phyloP scores from a whole-genome alignment of 768 basidiomycete genomes.

The Astraeus odoratus region DNA sequence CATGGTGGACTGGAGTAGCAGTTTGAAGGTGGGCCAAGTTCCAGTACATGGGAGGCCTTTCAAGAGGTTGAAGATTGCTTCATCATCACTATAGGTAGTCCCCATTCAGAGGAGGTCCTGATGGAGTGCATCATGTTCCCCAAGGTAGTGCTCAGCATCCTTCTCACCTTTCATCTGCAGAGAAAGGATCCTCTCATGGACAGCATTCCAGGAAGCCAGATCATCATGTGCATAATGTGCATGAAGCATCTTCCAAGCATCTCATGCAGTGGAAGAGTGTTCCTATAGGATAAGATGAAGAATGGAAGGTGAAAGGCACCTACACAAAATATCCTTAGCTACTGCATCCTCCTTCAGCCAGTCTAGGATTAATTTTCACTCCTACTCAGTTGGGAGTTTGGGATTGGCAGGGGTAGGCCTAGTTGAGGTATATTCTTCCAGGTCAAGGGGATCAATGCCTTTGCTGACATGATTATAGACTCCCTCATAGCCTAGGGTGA shows the following conservation, averaged over 20 bases:
- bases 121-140: neutral
- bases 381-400: neutral
- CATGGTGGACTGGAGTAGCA: neutral
- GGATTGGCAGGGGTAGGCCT: neutral
- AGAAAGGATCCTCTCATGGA: neutral
- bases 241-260: neutral
- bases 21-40: neutral
- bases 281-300: rapidly evolving
- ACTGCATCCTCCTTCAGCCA: neutral
- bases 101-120: neutral
- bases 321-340: slow-evolving; percentile 1
- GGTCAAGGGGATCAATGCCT: neutral
- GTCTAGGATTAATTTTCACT: slow-evolving; percentile 3
- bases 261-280: neutral
- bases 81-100: neutral
- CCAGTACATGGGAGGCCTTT: neutral
- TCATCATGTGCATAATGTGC: neutral
- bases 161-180: neutral
- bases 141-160: no score
- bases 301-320: neutral
- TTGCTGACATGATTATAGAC: slow-evolving; percentile 6
- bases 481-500: neutral
- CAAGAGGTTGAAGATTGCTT: neutral
- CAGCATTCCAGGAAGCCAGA: neutral
- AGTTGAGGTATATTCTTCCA: neutral